Evolutionary conservation across 1,139 yeast genomes (phyloP).

Genomic region (Yamadazyma dushanensis): DNA sequence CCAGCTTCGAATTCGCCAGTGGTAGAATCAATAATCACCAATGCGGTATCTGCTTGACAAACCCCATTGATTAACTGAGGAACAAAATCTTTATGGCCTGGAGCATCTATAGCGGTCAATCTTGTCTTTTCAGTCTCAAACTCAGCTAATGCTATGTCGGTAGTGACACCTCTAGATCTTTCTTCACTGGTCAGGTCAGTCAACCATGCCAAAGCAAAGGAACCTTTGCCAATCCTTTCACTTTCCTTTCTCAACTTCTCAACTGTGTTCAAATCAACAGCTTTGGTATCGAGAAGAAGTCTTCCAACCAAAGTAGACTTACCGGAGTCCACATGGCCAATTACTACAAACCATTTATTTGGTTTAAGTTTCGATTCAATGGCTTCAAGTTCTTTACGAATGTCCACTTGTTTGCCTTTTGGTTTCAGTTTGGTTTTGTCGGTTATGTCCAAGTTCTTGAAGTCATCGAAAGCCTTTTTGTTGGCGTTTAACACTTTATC

Average conservation of each 20-base stretch:
- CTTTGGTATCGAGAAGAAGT: constrained; percentile 74
- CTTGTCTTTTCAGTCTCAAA: constrained; percentile 67
- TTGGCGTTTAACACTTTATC: constrained; percentile 69
- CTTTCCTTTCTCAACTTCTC: constrained; percentile 80
- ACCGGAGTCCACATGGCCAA: constrained; percentile 98
- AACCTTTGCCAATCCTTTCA: constrained; percentile 80
- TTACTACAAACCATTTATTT: constrained; percentile 75
- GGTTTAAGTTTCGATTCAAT: constrained; percentile 50
- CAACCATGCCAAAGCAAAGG: constrained; percentile 96
- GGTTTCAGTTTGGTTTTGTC: constrained; percentile 16
- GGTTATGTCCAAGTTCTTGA: constrained; percentile 26
- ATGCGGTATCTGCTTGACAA: constrained; percentile 64
- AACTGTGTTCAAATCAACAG: constrained; percentile 74
- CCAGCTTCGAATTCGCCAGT: constrained; percentile 90
- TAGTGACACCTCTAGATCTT: constrained; percentile 87
- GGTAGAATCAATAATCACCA: constrained; percentile 75
- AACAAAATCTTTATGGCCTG: constrained; percentile 56
- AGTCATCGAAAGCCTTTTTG: constrained; percentile 46
- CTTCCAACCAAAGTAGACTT: constrained; percentile 95
- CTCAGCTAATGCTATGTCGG: constrained; percentile 83
- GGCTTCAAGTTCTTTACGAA: constrained; percentile 37
- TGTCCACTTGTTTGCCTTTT: constrained; percentile 33
- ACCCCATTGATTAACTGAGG: constrained; percentile 58
- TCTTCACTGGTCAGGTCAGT: constrained; percentile 96
- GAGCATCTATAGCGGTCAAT: constrained; percentile 94